Conservation (phyloP, 1,284 basidiomycete species). For the Apiotrichum mycotoxinovorans region DNA sequence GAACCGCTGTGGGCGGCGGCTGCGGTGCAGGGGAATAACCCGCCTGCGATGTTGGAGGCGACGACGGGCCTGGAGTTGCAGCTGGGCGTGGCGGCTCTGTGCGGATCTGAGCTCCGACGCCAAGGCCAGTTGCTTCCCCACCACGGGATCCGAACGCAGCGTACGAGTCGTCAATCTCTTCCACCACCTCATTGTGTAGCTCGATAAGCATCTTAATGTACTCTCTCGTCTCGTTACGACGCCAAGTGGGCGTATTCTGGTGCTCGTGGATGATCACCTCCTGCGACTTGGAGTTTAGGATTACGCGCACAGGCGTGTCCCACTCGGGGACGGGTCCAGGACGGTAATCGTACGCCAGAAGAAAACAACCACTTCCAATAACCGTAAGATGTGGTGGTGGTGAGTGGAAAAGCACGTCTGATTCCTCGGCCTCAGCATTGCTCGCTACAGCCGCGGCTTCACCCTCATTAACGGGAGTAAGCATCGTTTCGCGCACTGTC, state of each 20-base stretch:
- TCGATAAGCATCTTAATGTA: constrained; percentile 5
- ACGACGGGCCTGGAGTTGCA: not conserved
- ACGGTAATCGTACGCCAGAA: not conserved
- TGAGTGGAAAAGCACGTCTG: not conserved
- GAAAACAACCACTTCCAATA: not conserved
- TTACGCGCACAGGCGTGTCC: not conserved
- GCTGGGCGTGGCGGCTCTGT: not conserved
- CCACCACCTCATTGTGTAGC: constrained; percentile 2
- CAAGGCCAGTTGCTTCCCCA: not conserved
- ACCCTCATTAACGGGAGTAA: not conserved
- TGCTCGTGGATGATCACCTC: constrained; percentile 4
- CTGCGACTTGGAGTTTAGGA: constrained; percentile 5
- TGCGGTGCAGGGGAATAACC: not conserved
- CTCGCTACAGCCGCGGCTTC: too few relatives aligned
- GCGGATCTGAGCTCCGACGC: not conserved
- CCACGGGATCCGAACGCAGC: constrained; percentile 1
- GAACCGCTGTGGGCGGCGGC: too few relatives aligned
- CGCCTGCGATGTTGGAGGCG: not conserved
- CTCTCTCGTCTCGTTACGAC: constrained; percentile 1
- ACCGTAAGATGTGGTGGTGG: not conserved
- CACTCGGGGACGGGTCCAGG: constrained; percentile 1
- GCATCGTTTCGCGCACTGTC: not conserved
- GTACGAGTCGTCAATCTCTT: constrained; percentile 5
- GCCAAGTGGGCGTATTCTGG: not conserved
- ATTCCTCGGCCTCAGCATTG: not conserved